A percentile compares a stretch with the other conserved stretches of the same genome.
phyloP scores from a whole-genome alignment of 768 basidiomycete species.

The Paxillus ammoniavirescens region DNA sequence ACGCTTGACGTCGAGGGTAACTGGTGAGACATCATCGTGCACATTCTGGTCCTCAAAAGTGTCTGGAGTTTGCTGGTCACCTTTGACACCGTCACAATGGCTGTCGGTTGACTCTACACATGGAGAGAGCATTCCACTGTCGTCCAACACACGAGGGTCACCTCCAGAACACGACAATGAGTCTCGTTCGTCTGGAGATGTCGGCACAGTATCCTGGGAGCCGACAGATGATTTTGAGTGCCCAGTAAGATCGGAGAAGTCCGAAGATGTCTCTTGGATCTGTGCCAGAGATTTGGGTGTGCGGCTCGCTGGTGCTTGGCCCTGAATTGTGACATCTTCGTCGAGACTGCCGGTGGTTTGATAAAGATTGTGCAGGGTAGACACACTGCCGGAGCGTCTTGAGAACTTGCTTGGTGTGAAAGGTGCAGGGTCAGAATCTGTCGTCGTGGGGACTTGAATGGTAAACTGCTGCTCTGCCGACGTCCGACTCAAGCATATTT shows the following conservation, averaged over 20 bases:
- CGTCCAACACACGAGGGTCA: constrained; percentile 26
- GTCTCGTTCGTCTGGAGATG: constrained; percentile 47
- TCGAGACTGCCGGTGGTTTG: constrained; percentile 35
- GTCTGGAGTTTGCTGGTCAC: constrained; percentile 30
- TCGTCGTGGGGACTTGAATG: constrained; percentile 56
- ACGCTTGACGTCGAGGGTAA: constrained; percentile 39
- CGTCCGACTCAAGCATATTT: constrained; percentile 71
- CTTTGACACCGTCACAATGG: constrained; percentile 51
- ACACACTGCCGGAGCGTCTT: constrained; percentile 37
- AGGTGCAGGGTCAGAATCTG: constrained; percentile 42
- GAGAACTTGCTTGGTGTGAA: constrained; percentile 52
- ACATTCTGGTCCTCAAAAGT: constrained; percentile 54
- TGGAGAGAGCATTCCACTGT: constrained; percentile 33
- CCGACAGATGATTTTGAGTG: constrained; percentile 43
- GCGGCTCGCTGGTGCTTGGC: constrained; percentile 35
- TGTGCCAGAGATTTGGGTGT: constrained; percentile 11
- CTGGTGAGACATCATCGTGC: constrained; percentile 49
- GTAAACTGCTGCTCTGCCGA: constrained; percentile 62
- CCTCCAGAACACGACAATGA: constrained; percentile 28
- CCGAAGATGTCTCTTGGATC: constrained; percentile 47
- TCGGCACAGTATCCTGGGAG: constrained; percentile 50
- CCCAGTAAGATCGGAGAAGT: constrained; percentile 43
- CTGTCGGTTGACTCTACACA: constrained; percentile 37
- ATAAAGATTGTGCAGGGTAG: constrained; percentile 36
- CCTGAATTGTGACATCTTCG: constrained; percentile 61